Base-by-base conservation (phyloP, 1,139 yeast species). In the Sugiyamaella novakii region DNA sequence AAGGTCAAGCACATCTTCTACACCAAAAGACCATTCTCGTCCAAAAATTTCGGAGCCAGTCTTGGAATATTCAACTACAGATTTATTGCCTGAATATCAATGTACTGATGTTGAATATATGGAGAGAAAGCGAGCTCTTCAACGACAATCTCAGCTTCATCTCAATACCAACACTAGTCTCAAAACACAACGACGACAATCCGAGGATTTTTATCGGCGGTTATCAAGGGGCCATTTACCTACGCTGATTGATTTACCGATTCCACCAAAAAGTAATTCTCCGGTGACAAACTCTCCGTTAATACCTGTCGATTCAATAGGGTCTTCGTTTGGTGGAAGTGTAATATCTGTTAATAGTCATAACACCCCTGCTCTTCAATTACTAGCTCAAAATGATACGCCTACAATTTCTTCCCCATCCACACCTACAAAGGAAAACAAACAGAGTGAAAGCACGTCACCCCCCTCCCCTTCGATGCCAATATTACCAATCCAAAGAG, bases 51-150 rank as follows among this genome's bases (percentile, higher is more conserved):
- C 62, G 4, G 58, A 52, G 17, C 63, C 63, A 6, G 50, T 60
- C 8, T 50, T 60, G 31, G 62, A 58, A 38, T 57, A 52, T 43
- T 59, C 63, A 2, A 59, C 63, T 1, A 51, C 60, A 3, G 62
- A 58, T 39, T 43, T 59, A 29, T 54, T 59, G 5, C 55, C 55
- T 3, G 56, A 58, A 11, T 37, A 46, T 17, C 52, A 49, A 21
- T 46, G 28, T 18, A 28, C 29, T 6, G 46, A 40, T 19, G 11
- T 30, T 17, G 46, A 46, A 14, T 19, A 22, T 15, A 38, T 30
- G 33, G 42, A 43, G 15, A n/a, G 24, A 18, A 31, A 33, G 24
- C 12, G 28, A 14, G 3, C 29, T 19, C 41, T 31, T 14, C 49
- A 38, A 17, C 25, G 40, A n/a, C 43, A 36, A 33, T 33, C 38